Base-by-base conservation (phyloP, 306 rosid genomes). In the Vicia faba region DNA sequence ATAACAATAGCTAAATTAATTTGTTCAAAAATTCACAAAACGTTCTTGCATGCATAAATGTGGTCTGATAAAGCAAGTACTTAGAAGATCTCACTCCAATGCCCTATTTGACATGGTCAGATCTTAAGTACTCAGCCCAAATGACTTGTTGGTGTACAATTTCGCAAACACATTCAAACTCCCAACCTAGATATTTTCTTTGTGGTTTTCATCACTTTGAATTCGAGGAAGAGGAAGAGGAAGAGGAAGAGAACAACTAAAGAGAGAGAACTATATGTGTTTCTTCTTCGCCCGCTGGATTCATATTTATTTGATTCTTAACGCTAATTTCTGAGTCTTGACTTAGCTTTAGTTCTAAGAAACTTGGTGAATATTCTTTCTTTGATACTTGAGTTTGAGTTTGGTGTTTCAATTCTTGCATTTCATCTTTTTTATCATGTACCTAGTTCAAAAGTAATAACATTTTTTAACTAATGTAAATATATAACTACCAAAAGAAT, bases 41-140 rank as follows among this genome's bases (percentile, higher is more conserved):
- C 14, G 23, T 61, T 44, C 77, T 50, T 13, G 43, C 62, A 69
- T 70, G 65, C 33, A 61, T 70, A 11, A 41, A 40, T 33, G n/a
- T 44, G 64, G 44, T 54, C 15, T 25, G 38, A 50, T 64, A 74
- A 81, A 70, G 74, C 80, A 76, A 88, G 85, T 83, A 88, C 91
- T 88, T 83, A 66, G 67, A 77, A 77, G 88, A 85, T 88, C 85
- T 88, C 79, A 82, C 86, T 73, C 76, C 73, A 60, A 73, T 78
- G 81, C 65, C 44, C 67, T 64, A 43, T 25, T 71, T 31, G 61
- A 66, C 74, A 70, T 66, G 82, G 81, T 73, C 71, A 85, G 87
- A 88, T 81, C 95, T 79, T 35, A 73, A 83, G 90, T 83, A 83
- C 88, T 81, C 71, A 69, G 74, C 81, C 83, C 78, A 51, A 68